Conservation (phyloP, 352 stramenopile species). For the Phytophthora palmivora region DNA sequence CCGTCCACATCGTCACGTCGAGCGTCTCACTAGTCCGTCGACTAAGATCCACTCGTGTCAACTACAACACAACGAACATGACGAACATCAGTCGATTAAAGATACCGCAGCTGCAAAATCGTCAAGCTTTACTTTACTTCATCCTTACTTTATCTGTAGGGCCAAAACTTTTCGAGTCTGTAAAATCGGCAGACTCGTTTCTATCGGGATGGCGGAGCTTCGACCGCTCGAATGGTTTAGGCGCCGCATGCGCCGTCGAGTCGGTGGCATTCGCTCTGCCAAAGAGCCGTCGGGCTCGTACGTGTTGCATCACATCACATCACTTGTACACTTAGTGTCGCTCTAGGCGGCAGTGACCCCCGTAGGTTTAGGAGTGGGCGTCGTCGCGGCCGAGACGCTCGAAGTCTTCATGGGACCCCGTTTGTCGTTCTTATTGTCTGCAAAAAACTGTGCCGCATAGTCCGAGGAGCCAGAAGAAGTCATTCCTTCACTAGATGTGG, state of each 20-base stretch:
- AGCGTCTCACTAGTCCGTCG: constrained; percentile 21
- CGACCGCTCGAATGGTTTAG: constrained; percentile 13
- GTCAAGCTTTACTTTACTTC: constrained; percentile 51
- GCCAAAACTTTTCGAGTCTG: constrained; percentile 45
- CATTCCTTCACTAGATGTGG: constrained; percentile 26
- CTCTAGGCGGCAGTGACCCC: constrained; percentile 54
- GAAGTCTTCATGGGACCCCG: constrained; percentile 46
- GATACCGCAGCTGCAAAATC: constrained; percentile 30
- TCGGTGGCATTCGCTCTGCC: constrained; percentile 31
- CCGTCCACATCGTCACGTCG: constrained; percentile 12
- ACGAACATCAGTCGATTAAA: constrained; percentile 10
- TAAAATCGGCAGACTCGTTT: constrained; percentile 41
- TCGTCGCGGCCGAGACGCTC: constrained; percentile 36
- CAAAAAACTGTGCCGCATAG: constrained; percentile 78
- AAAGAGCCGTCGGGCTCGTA: constrained; percentile 31
- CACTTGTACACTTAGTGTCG: constrained; percentile 23
- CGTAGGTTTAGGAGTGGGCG: constrained; percentile 50
- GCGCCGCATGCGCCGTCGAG: constrained; percentile 40
- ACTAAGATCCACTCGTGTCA: constrained; percentile 23
- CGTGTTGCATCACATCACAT: constrained; percentile 16
- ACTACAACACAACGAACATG: constrained; percentile 27
- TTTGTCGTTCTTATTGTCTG: constrained; percentile 61
- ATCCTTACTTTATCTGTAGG: constrained; percentile 55
- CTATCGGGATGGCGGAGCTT: constrained; percentile 35
- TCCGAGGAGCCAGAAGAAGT: constrained; percentile 41